These are phyloP conservation scores for Chaetomiaceae sp. DNA, from an alignment of 2,329 filamentous ascomycete genomes.

Conservation along the genomic window DNA sequence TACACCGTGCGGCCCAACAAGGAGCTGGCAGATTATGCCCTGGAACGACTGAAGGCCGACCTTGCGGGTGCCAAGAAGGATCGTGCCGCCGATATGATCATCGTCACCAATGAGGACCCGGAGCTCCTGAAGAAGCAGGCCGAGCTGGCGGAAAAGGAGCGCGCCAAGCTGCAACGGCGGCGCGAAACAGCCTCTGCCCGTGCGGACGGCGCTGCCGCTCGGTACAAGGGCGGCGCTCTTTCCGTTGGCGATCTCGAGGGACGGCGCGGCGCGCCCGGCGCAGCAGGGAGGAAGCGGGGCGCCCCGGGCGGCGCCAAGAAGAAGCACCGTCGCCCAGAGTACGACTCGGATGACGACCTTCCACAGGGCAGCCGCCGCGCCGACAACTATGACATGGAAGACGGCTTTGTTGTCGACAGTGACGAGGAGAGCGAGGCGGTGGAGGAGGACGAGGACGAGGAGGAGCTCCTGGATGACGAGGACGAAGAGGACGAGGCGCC, in stretches of 20 bases:
- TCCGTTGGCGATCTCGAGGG: conserved; percentile 66
- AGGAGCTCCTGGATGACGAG: conserved; percentile 49
- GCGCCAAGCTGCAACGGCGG: conserved; percentile 57
- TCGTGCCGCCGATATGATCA: conserved; percentile 56
- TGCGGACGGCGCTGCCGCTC: conserved; percentile 46
- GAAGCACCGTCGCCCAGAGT: conserved; percentile 55
- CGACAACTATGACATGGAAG: conserved; percentile 73
- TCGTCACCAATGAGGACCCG: conserved; percentile 65
- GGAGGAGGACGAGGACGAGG: conserved; percentile 56
- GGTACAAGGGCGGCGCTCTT: conserved; percentile 47
- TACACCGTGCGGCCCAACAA: conserved; percentile 63
- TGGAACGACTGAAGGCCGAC: conserved; percentile 60
- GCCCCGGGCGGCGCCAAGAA: conserved; percentile 43
- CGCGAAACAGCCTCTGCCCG: conserved; percentile 62
- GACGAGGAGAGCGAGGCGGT: conserved; percentile 62
- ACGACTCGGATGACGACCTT: conserved; percentile 71
- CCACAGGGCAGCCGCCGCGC: conserved; percentile 54
- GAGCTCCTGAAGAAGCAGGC: conserved; percentile 69
- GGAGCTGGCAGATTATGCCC: conserved; percentile 62
- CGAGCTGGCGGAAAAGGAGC: conserved; percentile 68
- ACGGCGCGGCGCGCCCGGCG: conserved; percentile 39
- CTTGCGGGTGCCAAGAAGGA: conserved; percentile 58
- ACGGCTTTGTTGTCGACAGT: conserved; percentile 70
- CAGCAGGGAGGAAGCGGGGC: conserved; percentile 46
- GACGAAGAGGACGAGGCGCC: conserved; percentile 42